Evolutionary conservation across 345 rosid species (phyloP), one percentile per base, ranked within the genome.

Genomic region (Eutrema japonicum): DNA sequence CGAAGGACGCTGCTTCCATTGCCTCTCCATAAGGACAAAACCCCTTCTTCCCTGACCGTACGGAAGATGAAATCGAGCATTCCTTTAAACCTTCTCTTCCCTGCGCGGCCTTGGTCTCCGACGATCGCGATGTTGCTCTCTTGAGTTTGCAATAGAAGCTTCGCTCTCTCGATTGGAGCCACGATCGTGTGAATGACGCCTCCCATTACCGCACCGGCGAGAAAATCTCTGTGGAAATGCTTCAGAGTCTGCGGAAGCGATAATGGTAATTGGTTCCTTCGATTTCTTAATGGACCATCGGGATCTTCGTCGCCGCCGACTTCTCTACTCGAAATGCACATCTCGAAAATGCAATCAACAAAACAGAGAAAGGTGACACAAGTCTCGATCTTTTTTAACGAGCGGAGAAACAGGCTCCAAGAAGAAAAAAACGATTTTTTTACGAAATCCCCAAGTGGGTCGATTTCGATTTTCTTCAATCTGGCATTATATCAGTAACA

Each of bases 161-260:
- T 95, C 1, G 96, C 83, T 85, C 99, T 87, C 83, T 95, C 97
- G 38, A 95, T 82, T 33, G 99, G 99, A 1, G 99, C 99, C 4
- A 95, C 97, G 69, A 92, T 95, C 42, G 99, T 95, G 82, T 95
- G 99, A 64, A 95, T 96, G 50, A 84, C 84, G 37, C 97, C 96
- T 2, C 96, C 99, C 96, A 95, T 84, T 43, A 92, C 61, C 58
- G 99, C 99, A 10, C 99, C 99, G 16, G 97, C 97, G 82, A 87
- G 61, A 58, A 91, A 85, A 87, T 91, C 97, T 75, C 87, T 85
- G 18, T 88, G 90, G 82, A 94, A 91, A 77, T 80, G 81, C 29
- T 76, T 80, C 63, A 85, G 53, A 22, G 79, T 47, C 46, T 56
- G 45, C 0, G 72, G 55, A 52, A 77, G 16, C 10, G 70, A 47